Base-by-base conservation (phyloP, 192 early-diverging fungal species). In the Coemansia furcata region DNA sequence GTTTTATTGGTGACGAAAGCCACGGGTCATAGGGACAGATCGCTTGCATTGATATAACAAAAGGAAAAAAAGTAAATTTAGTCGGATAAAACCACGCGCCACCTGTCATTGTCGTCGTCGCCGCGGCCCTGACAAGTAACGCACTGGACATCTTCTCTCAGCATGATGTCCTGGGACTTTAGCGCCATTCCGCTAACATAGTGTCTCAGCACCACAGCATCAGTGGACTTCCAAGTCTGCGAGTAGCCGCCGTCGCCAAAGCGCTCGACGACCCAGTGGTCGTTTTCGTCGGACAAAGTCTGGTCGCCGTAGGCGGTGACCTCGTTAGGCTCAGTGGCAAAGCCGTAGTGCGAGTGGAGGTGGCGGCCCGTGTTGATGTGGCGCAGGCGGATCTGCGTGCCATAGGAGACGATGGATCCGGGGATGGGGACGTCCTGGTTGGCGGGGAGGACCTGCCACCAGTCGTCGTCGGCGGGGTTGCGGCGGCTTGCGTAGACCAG, bases 391-490 rank as follows among this genome's bases (percentile, higher is more conserved):
- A 87, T 77, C 65, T 80, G 63, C 6, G 73, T 79, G 26, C 82
- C 82, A 66, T 82, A 86, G 42, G 63, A 44, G 6, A 87, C 68
- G 29, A 70, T 71, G 11, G 77, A 73, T 8, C 78, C 86, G 6
- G 74, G 72, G 2, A 82, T 61, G 6, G 73, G 71, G 12, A 76
- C 68, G 15, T 74, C 69, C 23, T 40, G 68, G 33, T 80, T 81
- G 29, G 82, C 84, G 7, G 86, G 86, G 6, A 86, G 73, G 19
- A 85, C 82, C 38, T 85, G 86, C 84, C 86, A 87, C 61, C 61
- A 72, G 52, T 84, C 69, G 36, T 81, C 66, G 52, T 74, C 52
- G 36, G 67, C 71, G 15, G 77, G 50, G 35, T 76, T 69, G 74
- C 85, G 84, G 35, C 62, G 68, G 64, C 68, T 71, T 30, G 70